phyloP scores from a whole-genome alignment of 169 alveolate species.

The Cytauxzoon felis region DNA sequence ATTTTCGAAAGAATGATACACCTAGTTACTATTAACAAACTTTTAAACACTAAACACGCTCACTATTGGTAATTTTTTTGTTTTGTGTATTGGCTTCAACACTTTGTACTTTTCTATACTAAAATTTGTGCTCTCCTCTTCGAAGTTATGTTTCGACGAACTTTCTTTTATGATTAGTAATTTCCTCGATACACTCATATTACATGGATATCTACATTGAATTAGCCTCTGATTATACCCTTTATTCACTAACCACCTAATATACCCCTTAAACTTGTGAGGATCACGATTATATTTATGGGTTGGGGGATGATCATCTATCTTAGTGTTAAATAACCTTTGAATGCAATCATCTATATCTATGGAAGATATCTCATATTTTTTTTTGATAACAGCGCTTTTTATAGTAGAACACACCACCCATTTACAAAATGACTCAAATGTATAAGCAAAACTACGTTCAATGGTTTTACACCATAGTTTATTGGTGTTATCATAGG shows the following conservation, averaged over 20 bases:
- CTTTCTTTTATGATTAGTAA: not conserved
- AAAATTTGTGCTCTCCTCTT: not conserved
- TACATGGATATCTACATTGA: not conserved
- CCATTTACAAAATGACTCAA: conserved; percentile 53
- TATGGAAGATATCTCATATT: not conserved
- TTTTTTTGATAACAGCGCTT: conserved; percentile 12
- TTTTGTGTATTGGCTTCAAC: not conserved
- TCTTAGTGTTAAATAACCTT: conserved; percentile 1
- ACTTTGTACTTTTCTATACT: not conserved
- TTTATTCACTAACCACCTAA: conserved; percentile 15
- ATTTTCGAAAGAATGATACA: too few relatives aligned
- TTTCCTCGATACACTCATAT: conserved; percentile 14
- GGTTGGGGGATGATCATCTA: not conserved
- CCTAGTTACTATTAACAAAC: not conserved
- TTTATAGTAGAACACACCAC: conserved; percentile 32
- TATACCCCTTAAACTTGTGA: conserved; percentile 5
- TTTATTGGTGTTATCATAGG: conserved; percentile 1
- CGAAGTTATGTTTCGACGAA: not conserved
- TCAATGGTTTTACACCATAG: conserved; percentile 52
- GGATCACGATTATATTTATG: conserved; percentile 17
- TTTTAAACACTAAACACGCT: not conserved
- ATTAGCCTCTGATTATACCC: conserved; percentile 6
- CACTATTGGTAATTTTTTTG: not conserved
- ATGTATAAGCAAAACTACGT: conserved; percentile 57
- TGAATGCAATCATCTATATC: conserved; percentile 1